Conservation (phyloP, 2,329 filamentous ascomycete species). For the Diaporthe vaccinii region DNA sequence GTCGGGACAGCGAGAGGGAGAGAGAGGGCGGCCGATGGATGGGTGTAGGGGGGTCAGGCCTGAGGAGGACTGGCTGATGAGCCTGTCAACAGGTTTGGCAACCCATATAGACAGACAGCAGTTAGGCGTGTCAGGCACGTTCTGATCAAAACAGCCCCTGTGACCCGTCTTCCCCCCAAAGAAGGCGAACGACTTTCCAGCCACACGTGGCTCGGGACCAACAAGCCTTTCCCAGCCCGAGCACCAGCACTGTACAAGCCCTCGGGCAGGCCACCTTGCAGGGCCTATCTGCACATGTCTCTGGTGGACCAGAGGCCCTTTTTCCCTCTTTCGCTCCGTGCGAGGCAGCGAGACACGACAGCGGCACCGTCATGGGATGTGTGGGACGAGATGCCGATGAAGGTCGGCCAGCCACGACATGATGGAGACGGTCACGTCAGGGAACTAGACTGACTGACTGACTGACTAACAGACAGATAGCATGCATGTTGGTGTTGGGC, state of each 20-base stretch:
- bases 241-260: neutral
- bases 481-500: too few species aligned
- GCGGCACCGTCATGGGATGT: neutral
- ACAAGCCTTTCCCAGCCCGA: neutral
- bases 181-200: neutral
- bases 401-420: too few species aligned
- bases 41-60: neutral
- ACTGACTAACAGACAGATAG: neutral
- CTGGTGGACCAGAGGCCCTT: neutral
- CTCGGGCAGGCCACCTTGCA: neutral
- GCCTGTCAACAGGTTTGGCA: neutral
- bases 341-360: neutral
- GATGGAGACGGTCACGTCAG: too few species aligned
- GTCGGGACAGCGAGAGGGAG: neutral
- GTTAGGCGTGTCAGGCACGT: neutral
- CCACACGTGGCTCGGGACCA: too few species aligned
- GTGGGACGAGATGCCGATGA: neutral
- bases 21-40: too few species aligned
- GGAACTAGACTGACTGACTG: neutral
- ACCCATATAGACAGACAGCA: neutral
- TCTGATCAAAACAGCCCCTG: slow-evolving; percentile 1
- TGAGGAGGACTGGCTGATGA: neutral
- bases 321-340: neutral
- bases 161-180: neutral
- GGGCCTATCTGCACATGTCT: neutral